These are phyloP conservation scores for Scedosporium boydii DNA, from an alignment of 2,329 filamentous ascomycete species.

Conservation along the genomic window DNA sequence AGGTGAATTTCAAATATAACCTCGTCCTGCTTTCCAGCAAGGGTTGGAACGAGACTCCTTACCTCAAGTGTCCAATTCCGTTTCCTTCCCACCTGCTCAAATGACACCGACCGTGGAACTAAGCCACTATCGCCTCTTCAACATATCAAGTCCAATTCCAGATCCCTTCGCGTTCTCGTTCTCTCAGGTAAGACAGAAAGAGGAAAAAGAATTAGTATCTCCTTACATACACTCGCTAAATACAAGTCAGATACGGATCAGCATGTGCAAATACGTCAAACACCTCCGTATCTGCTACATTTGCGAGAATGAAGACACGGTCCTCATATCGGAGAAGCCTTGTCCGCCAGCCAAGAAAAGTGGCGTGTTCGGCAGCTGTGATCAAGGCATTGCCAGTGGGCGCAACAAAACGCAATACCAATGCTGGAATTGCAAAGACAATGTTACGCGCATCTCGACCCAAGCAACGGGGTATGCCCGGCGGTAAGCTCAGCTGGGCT, in stretches of 20 bases:
- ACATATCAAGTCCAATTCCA: no score
- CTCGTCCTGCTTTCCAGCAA: no score
- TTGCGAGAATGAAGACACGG: slow-evolving; percentile 23
- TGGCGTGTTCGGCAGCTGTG: slow-evolving; percentile 26
- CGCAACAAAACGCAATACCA: slow-evolving; percentile 19
- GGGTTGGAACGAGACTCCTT: no score
- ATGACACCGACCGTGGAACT: no score
- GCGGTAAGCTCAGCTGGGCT: background rate
- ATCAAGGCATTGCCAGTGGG: slow-evolving; percentile 19
- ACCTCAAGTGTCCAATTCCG: no score
- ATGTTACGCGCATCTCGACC: slow-evolving; percentile 11
- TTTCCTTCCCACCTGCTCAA: no score
- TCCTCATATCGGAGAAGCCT: slow-evolving; percentile 26
- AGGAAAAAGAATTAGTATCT: no score
- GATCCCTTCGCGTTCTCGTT: no score
- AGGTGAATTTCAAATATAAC: no score
- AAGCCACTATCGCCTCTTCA: no score
- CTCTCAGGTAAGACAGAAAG: no score
- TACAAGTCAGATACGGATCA: slow-evolving; percentile 7
- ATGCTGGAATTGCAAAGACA: slow-evolving; percentile 27
- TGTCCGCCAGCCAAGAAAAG: slow-evolving; percentile 20
- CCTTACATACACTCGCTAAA: background rate
- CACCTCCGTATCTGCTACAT: slow-evolving; percentile 24
- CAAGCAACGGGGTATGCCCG: slow-evolving; percentile 2
- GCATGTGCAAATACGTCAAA: slow-evolving; percentile 28